Evolutionary conservation across 495 filamentous ascomycete species (phyloP).

Genomic region (Bacidia rubella): DNA sequence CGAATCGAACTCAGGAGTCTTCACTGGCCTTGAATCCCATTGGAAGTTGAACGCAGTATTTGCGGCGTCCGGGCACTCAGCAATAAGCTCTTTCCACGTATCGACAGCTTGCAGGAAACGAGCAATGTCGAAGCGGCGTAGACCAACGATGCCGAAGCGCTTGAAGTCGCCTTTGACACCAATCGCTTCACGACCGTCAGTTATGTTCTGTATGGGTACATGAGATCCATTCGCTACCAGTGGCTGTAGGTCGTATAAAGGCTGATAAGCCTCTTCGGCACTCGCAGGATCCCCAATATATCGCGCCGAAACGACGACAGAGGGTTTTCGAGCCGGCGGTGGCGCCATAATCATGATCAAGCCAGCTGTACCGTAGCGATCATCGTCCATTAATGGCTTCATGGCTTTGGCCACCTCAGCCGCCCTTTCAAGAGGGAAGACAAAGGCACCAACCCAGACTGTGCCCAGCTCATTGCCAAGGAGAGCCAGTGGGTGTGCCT

Average conservation of each 20-base stretch:
- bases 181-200: constrained; percentile 13
- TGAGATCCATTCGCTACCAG: constrained; percentile 11
- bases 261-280: constrained; percentile 14
- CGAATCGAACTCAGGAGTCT: constrained; percentile 11
- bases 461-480: constrained; percentile 14
- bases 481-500: constrained; percentile 7
- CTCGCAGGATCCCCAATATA: constrained; percentile 15
- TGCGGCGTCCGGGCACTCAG: constrained; percentile 15
- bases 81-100: constrained; percentile 13
- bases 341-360: constrained; percentile 19
- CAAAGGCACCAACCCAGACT: constrained; percentile 18
- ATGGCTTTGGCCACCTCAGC: constrained; percentile 15
- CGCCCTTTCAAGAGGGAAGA: constrained; percentile 17
- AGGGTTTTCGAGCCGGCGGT: constrained; percentile 15
- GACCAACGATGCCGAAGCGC: constrained; percentile 16
- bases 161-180: constrained; percentile 17
- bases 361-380: constrained; percentile 17
- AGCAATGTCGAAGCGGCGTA: constrained; percentile 11
- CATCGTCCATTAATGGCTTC: constrained; percentile 17
- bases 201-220: constrained; percentile 15
- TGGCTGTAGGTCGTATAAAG: constrained; percentile 15
- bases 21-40: constrained; percentile 14
- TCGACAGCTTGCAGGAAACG: constrained; percentile 13
- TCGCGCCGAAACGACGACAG: constrained; percentile 4
- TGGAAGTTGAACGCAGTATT: constrained; percentile 17